A percentile compares a stretch with the other conserved stretches of the same genome.
Conservation (phyloP, 2,329 filamentous ascomycete species). For the Aureobasidium melanogenum region DNA sequence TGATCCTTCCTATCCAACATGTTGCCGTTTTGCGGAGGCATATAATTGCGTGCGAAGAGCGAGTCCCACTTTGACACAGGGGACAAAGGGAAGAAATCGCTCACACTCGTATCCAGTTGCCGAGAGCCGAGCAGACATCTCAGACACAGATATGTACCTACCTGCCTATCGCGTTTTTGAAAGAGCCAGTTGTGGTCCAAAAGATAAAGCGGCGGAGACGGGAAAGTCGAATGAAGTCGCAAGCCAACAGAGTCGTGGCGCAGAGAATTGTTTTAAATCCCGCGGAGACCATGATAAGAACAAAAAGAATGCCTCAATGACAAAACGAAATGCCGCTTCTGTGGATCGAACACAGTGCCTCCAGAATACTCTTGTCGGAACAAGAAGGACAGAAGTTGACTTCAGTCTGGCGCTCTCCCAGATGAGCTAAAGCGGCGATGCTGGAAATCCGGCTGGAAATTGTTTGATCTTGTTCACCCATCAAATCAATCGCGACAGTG, state of each 20-base stretch:
- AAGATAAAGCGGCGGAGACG: neutral
- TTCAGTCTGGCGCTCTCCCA: constrained; percentile 15
- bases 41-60: neutral
- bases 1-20: neutral
- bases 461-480: too few species aligned
- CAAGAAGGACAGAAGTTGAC: constrained; percentile 2
- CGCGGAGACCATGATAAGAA: neutral
- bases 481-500: too few species aligned
- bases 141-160: neutral
- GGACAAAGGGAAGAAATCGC: neutral
- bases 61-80: neutral
- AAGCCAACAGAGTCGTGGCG: neutral
- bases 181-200: neutral
- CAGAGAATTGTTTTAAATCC: neutral
- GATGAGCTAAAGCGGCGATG: constrained; percentile 12
- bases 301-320: neutral
- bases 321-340: constrained; percentile 9
- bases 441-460: too few species aligned
- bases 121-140: neutral
- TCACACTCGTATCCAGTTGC: neutral
- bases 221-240: neutral
- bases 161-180: neutral
- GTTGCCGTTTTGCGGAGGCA: neutral
- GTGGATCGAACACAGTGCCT: constrained; percentile 14
- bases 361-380: neutral